Conservation (phyloP, 352 stramenopile species). For the Halophytophthora polymorphica region DNA sequence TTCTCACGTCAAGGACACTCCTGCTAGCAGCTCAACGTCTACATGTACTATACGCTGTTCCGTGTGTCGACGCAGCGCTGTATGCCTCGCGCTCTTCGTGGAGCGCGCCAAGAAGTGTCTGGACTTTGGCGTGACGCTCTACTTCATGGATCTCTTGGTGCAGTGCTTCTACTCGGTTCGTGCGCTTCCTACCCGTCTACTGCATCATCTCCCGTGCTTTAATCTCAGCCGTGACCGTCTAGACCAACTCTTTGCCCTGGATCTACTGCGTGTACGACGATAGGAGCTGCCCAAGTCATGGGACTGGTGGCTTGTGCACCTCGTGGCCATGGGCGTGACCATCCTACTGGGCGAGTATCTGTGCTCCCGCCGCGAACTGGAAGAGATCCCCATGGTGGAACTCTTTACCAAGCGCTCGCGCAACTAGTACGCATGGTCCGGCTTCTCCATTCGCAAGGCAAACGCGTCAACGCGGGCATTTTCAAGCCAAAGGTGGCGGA, state of each 20-base stretch:
- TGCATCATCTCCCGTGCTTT: too few relatives aligned
- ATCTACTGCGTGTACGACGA: background rate
- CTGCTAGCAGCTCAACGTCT: background rate
- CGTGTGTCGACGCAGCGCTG: conserved; percentile 35
- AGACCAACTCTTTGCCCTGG: background rate
- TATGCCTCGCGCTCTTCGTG: conserved; percentile 77
- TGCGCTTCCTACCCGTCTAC: background rate
- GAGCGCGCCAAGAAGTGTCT: conserved; percentile 90
- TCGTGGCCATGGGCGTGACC: conserved; percentile 61
- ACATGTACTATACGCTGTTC: background rate
- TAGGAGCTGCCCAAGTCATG: conserved; percentile 82
- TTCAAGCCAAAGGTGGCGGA: background rate
- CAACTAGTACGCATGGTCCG: conserved; percentile 21
- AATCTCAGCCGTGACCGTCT: too few relatives aligned
- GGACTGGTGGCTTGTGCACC: conserved; percentile 87
- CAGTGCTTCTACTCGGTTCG: conserved; percentile 83
- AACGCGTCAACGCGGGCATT: background rate
- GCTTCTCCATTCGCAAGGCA: too few relatives aligned
- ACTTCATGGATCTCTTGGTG: conserved; percentile 81
- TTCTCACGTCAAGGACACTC: conserved; percentile 1
- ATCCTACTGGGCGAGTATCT: conserved; percentile 87
- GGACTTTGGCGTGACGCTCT: conserved; percentile 89
- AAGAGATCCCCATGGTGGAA: conserved; percentile 88
- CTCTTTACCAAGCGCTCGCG: conserved; percentile 72
- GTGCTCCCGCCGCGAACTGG: conserved; percentile 80